Base-by-base conservation (phyloP, 2,329 filamentous ascomycete species). In the Volutella citrinella region DNA sequence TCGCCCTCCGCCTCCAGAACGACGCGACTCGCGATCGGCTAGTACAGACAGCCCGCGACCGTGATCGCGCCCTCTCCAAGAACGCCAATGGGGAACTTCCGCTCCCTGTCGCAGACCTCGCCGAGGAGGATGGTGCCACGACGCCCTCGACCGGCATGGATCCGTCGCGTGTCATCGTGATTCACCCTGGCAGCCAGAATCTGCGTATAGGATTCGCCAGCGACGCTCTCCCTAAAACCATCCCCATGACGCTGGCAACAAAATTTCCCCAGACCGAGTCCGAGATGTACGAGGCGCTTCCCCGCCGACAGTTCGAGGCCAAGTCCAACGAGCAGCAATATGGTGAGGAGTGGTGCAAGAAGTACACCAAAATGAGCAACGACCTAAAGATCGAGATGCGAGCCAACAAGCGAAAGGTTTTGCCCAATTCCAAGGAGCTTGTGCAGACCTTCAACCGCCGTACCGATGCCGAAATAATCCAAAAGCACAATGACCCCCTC, bases 371-470 rank as follows among this genome's bases (percentile, higher is more conserved):
- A 55, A 85, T 93, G 83, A 87, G 80, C 40, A 80, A 82, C 34
- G 90, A 96, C 27, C 78, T 98, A 42, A 95, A 95, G 64, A 68
- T 83, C 4, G 85, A 88, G 32, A 95, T 97, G 87, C 82, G 91
- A 42, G 78, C 81, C 48, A 95, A 95, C 65, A 97, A 97, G 72
- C 82, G 88, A 56, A 86, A 95, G 59, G 90, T 96, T 12, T 67
- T 97, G 30, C 93, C 93, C n/a, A 97, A 97, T 58, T 96, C 90
- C 1, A 95, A 95, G 61, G 93, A 98, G 56, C 72, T 96, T 38
- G 91, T 96, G 2, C 80, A 90, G 46, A 97, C 95, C 56, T 97
- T 87, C 72, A 98, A 98, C 62, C 80, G 86, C 33, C 78, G 87
- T 29, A 86, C 82, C 1, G 80, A 85, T 20, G 83, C 88, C 7